Base-by-base conservation (phyloP, 1,284 basidiomycete genomes). In the Gastroboletus turbinatus region DNA sequence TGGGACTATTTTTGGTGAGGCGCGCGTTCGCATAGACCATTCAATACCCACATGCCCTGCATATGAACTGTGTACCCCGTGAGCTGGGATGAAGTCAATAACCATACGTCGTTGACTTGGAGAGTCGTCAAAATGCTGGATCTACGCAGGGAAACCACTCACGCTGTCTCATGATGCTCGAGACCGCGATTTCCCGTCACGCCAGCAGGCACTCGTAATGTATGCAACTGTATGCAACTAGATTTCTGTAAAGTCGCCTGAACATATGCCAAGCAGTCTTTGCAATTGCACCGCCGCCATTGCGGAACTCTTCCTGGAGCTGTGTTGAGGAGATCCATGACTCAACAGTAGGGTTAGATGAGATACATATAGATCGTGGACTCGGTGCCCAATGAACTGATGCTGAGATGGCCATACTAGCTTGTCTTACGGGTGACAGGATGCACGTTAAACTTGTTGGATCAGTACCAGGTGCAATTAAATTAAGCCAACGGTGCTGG, bases 141-240 rank as follows among this genome's bases (percentile, higher is more conserved):
- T 59, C 17, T 19, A 19, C 52, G 16, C 36, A 30, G 55, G 38
- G 56, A 56, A 56, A 54, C 23, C 27, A 21, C 49, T 56, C 49
- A 56, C 33, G 45, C 55, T 57, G 19, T 39, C 23, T 39, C 23
- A 53, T 29, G 11, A 43, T 32, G 27, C 33, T 48, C 45, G 27
- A 25, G 39, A 46, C 32, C 2, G 38, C 8, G 11, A 21, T 40
- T 38, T 46, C 30, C 33, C 17, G 17, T 45, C 16, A n/a, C n/a
- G 8, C 23, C 23, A 11, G 7, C 19, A 21, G 19, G 19, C 19
- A 23, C 10, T 10, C 23, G 8, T 10, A 33, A 25, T 25, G 5
- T 44, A 35, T 46, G 43, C 7, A 29, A 13, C 11, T 25, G 44
- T 13, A 27, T 42, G 25, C 46, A 16, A 33, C 32, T 4, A 33